A percentile compares a stretch with the other conserved stretches of the same genome.
phyloP scores from a whole-genome alignment of 2,329 filamentous ascomycete genomes.

The Diaporthe sp. region DNA sequence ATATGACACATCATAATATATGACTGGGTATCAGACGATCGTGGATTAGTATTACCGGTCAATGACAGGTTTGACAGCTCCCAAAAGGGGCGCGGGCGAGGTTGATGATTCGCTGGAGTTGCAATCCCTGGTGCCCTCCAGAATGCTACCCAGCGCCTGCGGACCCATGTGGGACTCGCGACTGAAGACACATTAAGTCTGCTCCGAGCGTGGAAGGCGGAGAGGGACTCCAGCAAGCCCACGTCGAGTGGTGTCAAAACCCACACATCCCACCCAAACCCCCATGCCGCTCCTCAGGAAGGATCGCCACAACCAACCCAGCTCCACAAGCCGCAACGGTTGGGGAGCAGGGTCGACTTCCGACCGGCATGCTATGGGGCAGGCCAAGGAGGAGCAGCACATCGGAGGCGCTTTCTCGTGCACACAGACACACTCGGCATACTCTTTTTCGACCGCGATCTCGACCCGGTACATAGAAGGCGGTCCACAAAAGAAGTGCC shows the following conservation, averaged over 20 bases:
- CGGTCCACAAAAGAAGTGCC: constrained; percentile 12
- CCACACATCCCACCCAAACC: constrained; percentile 24
- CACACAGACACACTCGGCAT: constrained; percentile 17
- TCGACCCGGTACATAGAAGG: constrained; percentile 4
- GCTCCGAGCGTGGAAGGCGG: constrained; percentile 24
- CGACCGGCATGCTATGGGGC: constrained; percentile 1
- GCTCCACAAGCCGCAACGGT: constrained; percentile 32
- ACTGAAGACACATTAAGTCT: constrained; percentile 26
- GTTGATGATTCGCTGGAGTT: constrained; percentile 13
- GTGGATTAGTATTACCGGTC: constrained; percentile 23
- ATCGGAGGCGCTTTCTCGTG: neutral
- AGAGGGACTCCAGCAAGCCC: constrained; percentile 25
- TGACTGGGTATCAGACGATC: constrained; percentile 35
- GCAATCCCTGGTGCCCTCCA: constrained; percentile 6
- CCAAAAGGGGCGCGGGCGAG: constrained; percentile 16
- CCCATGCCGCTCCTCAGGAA: constrained; percentile 18
- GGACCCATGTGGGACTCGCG: constrained; percentile 24
- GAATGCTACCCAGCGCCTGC: constrained; percentile 3
- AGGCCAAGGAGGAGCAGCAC: constrained; percentile 2
- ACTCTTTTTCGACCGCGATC: constrained; percentile 23
- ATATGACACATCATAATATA: constrained; percentile 41
- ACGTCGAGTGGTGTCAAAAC: constrained; percentile 33
- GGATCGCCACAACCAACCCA: constrained; percentile 23
- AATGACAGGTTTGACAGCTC: constrained; percentile 42
- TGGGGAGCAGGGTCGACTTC: constrained; percentile 26